phyloP scores from a whole-genome alignment of 306 rosid species.

The Fagus sylvatica region DNA sequence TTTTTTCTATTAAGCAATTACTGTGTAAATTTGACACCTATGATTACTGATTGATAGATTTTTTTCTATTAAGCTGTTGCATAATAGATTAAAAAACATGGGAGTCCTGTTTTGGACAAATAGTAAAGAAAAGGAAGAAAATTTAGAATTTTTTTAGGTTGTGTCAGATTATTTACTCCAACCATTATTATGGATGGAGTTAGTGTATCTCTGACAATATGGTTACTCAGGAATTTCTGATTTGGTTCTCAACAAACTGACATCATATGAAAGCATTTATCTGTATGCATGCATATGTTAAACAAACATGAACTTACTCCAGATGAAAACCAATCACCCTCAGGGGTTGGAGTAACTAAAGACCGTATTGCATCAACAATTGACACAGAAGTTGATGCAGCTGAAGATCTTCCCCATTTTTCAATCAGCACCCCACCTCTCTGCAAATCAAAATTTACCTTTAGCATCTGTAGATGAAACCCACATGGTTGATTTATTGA shows the following conservation, averaged over 20 bases:
- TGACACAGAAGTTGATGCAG: constrained; percentile 94
- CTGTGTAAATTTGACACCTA: no score
- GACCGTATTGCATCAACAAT: constrained; percentile 86
- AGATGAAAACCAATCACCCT: constrained; percentile 98
- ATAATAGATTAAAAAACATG: not conserved
- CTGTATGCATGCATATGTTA: not conserved
- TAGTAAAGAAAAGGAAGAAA: not conserved
- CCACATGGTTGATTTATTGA: not conserved
- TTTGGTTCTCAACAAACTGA: not conserved
- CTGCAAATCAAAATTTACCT: constrained; percentile 42
- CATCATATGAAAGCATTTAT: not conserved
- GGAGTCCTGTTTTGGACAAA: not conserved
- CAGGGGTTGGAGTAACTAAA: constrained; percentile 79
- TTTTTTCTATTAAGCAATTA: not conserved
- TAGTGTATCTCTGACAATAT: not conserved
- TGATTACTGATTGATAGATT: no score
- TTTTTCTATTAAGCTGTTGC: not conserved
- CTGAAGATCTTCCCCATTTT: constrained; percentile 99
- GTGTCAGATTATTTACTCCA: not conserved
- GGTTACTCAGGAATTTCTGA: not conserved
- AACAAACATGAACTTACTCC: constrained; percentile 60
- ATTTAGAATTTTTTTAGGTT: not conserved
- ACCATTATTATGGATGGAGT: not conserved
- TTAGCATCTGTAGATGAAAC: constrained; percentile 12
- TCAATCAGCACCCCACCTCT: constrained; percentile 89